Evolutionary conservation across 257 asterid species (phyloP).

Genomic region (Ehretia macrophylla): DNA sequence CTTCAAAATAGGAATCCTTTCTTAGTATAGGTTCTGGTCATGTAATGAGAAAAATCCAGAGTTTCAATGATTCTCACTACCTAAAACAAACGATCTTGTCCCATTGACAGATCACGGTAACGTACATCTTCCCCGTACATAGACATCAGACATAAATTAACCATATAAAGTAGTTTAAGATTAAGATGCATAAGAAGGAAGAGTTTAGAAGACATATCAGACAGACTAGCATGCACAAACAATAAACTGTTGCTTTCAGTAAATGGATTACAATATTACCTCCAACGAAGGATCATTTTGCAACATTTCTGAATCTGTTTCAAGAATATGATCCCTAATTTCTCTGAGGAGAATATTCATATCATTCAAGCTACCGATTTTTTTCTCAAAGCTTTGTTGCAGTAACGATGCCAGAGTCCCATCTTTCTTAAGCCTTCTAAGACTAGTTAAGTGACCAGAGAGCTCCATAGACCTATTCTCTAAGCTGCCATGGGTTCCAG

Average conservation of each 20-base stretch:
- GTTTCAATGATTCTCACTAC: too few species aligned
- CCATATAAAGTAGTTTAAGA: too few species aligned
- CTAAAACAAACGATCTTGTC: too few species aligned
- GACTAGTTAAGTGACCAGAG: constrained; percentile 46
- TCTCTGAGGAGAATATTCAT: constrained; percentile 55
- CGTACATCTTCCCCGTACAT: too few species aligned
- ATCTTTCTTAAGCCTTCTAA: constrained; percentile 59
- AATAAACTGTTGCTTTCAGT: constrained; percentile 13
- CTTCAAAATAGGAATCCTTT: too few species aligned
- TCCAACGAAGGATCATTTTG: constrained; percentile 39
- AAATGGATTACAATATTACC: constrained; percentile 39
- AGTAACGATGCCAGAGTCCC: constrained; percentile 47
- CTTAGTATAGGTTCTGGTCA: too few species aligned
- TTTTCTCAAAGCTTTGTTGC: constrained; percentile 43
- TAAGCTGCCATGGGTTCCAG: constrained; percentile 50
- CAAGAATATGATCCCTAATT: constrained; percentile 42
- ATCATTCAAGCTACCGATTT: constrained; percentile 53
- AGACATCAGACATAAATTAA: too few species aligned
- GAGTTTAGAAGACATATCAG: too few species aligned
- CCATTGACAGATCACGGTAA: too few species aligned
- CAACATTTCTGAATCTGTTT: constrained; percentile 43
- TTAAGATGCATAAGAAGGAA: too few species aligned
- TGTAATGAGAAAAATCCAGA: too few species aligned
- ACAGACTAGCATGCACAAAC: constrained; percentile 7
- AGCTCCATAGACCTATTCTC: constrained; percentile 49